A percentile compares a stretch with the other conserved stretches of the same genome.
phyloP scores from a whole-genome alignment of 2,329 filamentous ascomycete genomes.

The Hymenoscyphus infarciens region DNA sequence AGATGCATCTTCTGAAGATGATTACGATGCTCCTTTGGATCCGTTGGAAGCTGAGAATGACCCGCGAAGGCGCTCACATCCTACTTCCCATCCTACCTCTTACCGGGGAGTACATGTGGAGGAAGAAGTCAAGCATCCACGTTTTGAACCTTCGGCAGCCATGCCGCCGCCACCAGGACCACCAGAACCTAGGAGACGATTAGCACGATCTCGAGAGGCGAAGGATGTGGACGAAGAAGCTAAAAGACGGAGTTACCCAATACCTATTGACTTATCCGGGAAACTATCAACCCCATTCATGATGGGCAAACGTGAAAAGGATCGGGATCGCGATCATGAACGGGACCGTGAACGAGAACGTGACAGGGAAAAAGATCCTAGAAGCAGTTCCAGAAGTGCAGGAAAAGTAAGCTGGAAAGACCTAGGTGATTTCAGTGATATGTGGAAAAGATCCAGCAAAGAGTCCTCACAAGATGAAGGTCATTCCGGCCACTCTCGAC shows the following conservation, averaged over 20 bases:
- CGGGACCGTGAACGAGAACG: conserved; percentile 39
- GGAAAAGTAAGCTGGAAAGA: conserved; percentile 25
- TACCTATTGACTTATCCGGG: conserved; percentile 31
- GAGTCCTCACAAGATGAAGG: conserved; percentile 17
- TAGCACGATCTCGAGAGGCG: conserved; percentile 19
- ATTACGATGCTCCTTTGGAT: conserved; percentile 20
- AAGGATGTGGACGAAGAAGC: conserved; percentile 28
- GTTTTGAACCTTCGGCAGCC: conserved; percentile 9
- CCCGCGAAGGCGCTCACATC: conserved; percentile 10
- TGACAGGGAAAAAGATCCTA: conserved; percentile 13
- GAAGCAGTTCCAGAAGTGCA: conserved; percentile 15
- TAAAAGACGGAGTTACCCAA: conserved; percentile 23
- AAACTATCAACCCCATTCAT: conserved; percentile 33
- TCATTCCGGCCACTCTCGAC: not conserved
- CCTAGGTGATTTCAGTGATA: conserved; percentile 22
- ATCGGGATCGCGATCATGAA: not conserved
- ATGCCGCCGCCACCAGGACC: conserved; percentile 13
- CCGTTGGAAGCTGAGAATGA: conserved; percentile 7
- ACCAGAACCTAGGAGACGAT: conserved; percentile 19
- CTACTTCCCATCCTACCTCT: conserved; percentile 7
- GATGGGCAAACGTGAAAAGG: conserved; percentile 21
- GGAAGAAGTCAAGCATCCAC: conserved; percentile 5
- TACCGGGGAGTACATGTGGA: conserved; percentile 4
- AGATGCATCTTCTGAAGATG: conserved; percentile 25
- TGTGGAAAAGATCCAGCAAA: conserved; percentile 15